Conservation (phyloP, 1,284 basidiomycete species). For the Ganoderma boninense region DNA sequence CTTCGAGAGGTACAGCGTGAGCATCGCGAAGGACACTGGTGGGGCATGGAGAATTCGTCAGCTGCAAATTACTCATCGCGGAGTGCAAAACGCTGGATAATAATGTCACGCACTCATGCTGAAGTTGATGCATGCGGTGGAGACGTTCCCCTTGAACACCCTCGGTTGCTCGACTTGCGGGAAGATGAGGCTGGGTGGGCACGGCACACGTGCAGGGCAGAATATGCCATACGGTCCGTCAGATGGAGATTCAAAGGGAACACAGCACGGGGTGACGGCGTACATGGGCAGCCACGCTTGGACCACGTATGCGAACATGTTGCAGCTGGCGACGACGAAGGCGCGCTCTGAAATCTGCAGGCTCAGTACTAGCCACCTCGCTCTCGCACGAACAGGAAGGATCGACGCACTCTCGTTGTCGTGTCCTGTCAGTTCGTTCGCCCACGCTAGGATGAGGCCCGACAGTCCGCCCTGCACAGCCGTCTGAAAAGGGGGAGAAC, state of each 20-base stretch:
- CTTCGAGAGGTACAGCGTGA: slow-evolving; percentile 39
- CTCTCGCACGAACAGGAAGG: too few relatives aligned
- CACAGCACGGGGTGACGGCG: too few relatives aligned
- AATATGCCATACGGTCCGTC: too few relatives aligned
- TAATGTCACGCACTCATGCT: slow-evolving; percentile 48
- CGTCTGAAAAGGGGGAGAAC: slow-evolving; percentile 28
- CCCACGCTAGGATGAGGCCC: slow-evolving; percentile 50
- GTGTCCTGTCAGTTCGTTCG: slow-evolving; percentile 49
- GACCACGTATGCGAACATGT: slow-evolving; percentile 49
- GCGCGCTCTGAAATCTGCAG: slow-evolving; percentile 44
- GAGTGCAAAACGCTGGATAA: too few relatives aligned
- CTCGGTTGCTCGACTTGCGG: slow-evolving; percentile 52
- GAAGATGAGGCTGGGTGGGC: too few relatives aligned
- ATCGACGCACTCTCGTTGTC: slow-evolving; percentile 49
- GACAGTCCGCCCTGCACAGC: slow-evolving; percentile 43
- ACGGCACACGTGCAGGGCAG: too few relatives aligned
- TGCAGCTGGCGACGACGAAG: slow-evolving; percentile 50
- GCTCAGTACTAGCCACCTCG: neutral
- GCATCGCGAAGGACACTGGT: slow-evolving; percentile 41
- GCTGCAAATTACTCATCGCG: too few relatives aligned
- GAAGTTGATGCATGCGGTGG: slow-evolving; percentile 46
- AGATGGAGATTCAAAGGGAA: too few relatives aligned
- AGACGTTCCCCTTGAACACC: slow-evolving; percentile 47
- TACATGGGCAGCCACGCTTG: slow-evolving; percentile 49
- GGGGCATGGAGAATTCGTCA: neutral